Evolutionary conservation across 1,284 basidiomycete species (phyloP), one percentile per base, ranked within the genome.

Genomic region (Pyrrhoderma lamaoense): DNA sequence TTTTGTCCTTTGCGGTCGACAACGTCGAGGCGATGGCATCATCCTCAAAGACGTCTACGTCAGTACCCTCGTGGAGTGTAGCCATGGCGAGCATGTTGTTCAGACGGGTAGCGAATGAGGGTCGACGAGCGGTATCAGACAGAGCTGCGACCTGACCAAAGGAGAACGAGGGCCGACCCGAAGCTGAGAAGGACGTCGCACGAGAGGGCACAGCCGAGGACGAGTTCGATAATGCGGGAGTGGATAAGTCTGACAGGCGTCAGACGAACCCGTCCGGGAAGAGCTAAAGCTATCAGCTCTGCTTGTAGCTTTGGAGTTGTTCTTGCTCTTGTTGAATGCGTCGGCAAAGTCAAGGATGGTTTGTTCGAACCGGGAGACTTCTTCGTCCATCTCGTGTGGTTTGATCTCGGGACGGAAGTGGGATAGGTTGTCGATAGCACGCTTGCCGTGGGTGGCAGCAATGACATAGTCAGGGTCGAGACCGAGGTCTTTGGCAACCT

Each of bases 391-490:
- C 65, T 85, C 75, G 61, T 82, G 74, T 34, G 69, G 57, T 57
- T 74, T 71, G 51, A 84, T 72, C 34, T 72, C 61, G 1, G 81
- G 82, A 55, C 80, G 78, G 63, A 83, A 75, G 34, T 76, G 70
- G 1, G 70, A 64, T 47, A 84, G 71, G 63, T 84, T 84, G 67
- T 84, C 81, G 58, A 80, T 70, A 4, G 80, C 81, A 43, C 82
- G 80, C 62, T 86, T 82, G 61, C 86, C 86, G 64, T 89, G 86
- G 11, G 85, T 88, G 38, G 82, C 82, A 27, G 77, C 77, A 62
- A 84, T 84, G 55, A 85, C 79, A 52, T 76, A 72, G 53, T 68
- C 69, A 9, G 80, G 81, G 64, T 85, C 80, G 64, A 80, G 76
- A 48, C 79, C 80, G 43, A 85, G 76, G 63, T 85, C 82, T 40